phyloP scores from a whole-genome alignment of 306 rosid species.

The Alnus rubra region DNA sequence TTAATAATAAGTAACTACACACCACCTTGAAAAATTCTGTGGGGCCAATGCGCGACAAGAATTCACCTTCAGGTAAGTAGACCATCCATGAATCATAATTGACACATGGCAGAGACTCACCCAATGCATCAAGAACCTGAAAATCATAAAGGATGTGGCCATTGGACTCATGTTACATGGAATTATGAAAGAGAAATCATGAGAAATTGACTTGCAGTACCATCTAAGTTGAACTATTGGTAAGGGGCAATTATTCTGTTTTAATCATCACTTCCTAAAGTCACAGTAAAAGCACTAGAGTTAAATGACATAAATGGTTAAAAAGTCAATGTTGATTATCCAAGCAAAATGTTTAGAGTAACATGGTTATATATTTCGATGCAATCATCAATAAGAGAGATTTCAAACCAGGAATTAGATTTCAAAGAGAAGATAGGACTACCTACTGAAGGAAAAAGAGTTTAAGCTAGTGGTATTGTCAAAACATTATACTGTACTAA shows the following conservation, averaged over 20 bases:
- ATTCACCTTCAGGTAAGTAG: constrained; percentile 80
- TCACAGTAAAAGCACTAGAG: not conserved
- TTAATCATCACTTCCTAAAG: not conserved
- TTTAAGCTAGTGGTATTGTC: no score
- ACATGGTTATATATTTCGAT: not conserved
- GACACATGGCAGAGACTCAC: constrained; percentile 77
- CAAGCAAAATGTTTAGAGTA: not conserved
- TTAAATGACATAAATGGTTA: not conserved
- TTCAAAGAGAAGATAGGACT: no score
- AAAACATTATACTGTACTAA: no score
- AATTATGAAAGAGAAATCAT: not conserved
- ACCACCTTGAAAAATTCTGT: constrained; percentile 79
- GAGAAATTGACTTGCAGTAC: not conserved
- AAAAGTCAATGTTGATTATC: not conserved
- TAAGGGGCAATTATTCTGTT: not conserved
- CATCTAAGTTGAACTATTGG: not conserved
- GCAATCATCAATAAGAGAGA: no score
- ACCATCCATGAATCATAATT: constrained; percentile 97
- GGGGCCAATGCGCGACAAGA: constrained; percentile 92
- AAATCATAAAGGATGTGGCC: not conserved
- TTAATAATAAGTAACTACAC: not conserved
- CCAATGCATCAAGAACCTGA: constrained; percentile 87
- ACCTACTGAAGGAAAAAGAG: no score
- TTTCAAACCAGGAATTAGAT: no score
- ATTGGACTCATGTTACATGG: not conserved